Conservation (phyloP, 2,329 filamentous ascomycete genomes). For the Arthrobotrys iridis region DNA sequence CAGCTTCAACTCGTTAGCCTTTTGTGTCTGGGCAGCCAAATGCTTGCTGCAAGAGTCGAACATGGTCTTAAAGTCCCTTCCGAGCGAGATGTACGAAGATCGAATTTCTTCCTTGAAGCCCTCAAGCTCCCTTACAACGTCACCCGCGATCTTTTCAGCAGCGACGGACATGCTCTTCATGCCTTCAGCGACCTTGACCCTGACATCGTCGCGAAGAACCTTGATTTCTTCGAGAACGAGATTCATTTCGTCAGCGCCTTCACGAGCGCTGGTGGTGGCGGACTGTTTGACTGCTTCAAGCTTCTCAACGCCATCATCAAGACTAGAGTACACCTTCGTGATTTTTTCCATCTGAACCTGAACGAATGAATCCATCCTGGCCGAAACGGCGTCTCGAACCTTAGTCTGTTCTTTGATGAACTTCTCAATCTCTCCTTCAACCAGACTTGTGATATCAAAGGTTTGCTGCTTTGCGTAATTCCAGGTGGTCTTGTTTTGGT, state of each 20-base stretch:
- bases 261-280: slow-evolving; percentile 62
- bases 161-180: slow-evolving; percentile 83
- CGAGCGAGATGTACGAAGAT: slow-evolving; percentile 81
- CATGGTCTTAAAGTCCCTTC: slow-evolving; percentile 83
- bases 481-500: slow-evolving; percentile 82
- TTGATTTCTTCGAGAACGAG: slow-evolving; percentile 91
- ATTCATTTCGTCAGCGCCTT: slow-evolving; percentile 77
- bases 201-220: slow-evolving; percentile 85
- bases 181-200: slow-evolving; percentile 83
- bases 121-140: slow-evolving; percentile 84
- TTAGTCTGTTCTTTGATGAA: slow-evolving; percentile 75
- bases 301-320: slow-evolving; percentile 74
- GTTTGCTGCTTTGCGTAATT: slow-evolving; percentile 78
- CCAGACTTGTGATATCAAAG: slow-evolving; percentile 76
- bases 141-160: slow-evolving; percentile 86
- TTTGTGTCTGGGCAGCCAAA: slow-evolving; percentile 77
- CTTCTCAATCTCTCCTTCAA: slow-evolving; percentile 77
- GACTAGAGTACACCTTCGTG: slow-evolving; percentile 64
- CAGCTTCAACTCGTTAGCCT: slow-evolving; percentile 76
- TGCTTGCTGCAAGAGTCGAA: slow-evolving; percentile 84
- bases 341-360: slow-evolving; percentile 77
- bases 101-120: slow-evolving; percentile 86
- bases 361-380: slow-evolving; percentile 80
- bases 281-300: slow-evolving; percentile 77
- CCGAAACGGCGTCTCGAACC: slow-evolving; percentile 74